Conservation (phyloP, 257 asterid species). For the Ballota nigra region DNA sequence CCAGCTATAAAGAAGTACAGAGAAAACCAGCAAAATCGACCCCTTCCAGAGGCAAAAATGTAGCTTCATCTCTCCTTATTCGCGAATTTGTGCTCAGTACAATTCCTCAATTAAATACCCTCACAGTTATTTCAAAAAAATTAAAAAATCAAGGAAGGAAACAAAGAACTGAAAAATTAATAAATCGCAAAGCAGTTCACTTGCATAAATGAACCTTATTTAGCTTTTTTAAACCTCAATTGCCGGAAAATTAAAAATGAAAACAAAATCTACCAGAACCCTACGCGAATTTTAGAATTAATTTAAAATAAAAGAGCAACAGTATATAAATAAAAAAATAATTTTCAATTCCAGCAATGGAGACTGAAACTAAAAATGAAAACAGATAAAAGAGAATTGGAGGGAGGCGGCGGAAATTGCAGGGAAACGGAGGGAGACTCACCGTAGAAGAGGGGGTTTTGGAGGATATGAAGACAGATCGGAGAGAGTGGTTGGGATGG, state of each 20-base stretch:
- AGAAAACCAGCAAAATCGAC: constrained; percentile 14
- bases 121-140: background rate
- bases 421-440: constrained; percentile 34
- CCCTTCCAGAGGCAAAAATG: no score
- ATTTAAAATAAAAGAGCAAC: background rate
- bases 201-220: constrained; percentile 4
- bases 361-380: constrained; percentile 1
- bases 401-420: constrained; percentile 8
- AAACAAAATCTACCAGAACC: constrained; percentile 24
- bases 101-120: background rate
- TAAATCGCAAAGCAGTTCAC: background rate
- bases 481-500: constrained; percentile 21
- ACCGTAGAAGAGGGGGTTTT: constrained; percentile 32
- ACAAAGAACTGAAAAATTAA: background rate
- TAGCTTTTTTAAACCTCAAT: constrained; percentile 9
- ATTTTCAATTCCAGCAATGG: constrained; percentile 9
- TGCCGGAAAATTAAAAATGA: background rate
- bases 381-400: constrained; percentile 10
- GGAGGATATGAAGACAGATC: constrained; percentile 44
- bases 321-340: background rate
- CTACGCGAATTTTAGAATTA: constrained; percentile 13
- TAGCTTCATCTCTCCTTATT: no score
- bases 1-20: background rate
- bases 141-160: background rate
- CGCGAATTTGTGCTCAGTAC: no score